Base-by-base conservation (phyloP, 2,329 filamentous ascomycete genomes). In the Aspergillus brasiliensis region DNA sequence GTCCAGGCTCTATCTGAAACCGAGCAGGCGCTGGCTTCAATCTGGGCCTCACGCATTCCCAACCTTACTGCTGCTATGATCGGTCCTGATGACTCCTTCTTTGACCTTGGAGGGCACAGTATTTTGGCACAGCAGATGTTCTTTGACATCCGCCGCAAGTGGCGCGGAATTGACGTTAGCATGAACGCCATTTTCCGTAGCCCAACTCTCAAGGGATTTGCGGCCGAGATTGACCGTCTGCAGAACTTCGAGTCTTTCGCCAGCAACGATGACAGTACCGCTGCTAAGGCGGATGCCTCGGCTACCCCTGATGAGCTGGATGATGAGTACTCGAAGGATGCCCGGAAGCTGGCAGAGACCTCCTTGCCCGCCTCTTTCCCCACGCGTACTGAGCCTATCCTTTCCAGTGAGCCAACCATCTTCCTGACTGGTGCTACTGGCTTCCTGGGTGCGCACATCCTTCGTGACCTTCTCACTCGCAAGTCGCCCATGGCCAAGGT, bases 381-480 rank as follows among this genome's bases (percentile, higher is more conserved):
- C 31, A 59, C 64, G 1, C 75, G 63, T 62, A 75, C 59, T 60
- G 79, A 62, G 49, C 69, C 64, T 42, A 68, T 80, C 34, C 70
- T 76, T 13, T 62, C 71, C 27, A 65, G 65, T 7, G 72, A 72
- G 38, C 77, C 81, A 3, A 92, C 88, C 0, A 82, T 95, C 10
- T 90, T 97, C 75, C 78, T 97, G 5, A 97, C 93, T 2, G 92
- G 94, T 46, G 92, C 91, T 3, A 97, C 93, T 5, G 93, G 93
- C 2, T 97, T 97, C 81, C 77, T 97, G 19, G 93, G 93, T 27
- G 85, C 91, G 0, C 96, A 92, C 70, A 81, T 97, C 10, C 80
- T 96, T 31, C 84, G 84, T 57, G 91, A 96, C 57, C 77, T 97
- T 1, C 82, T 97, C 1, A 84, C 84, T 40, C 82, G 89, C 23